Conservation (phyloP, 495 filamentous ascomycete species). For the Articulospora tetracladia region DNA sequence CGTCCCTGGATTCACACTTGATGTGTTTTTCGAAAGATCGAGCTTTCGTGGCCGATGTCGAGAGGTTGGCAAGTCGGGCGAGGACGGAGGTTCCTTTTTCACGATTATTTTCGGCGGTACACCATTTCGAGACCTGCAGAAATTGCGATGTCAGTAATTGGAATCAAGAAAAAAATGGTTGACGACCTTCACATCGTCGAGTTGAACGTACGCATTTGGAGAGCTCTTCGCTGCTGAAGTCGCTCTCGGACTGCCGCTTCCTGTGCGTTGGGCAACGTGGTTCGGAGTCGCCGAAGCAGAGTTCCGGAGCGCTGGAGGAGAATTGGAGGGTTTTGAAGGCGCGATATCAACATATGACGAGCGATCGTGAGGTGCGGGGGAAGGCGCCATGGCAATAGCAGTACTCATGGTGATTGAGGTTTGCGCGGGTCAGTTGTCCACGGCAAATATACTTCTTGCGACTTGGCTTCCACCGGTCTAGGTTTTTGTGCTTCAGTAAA, state of each 20-base stretch:
- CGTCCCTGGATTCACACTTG: conserved; percentile 44
- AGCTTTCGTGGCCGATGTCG: conserved; percentile 85
- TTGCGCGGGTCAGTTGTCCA: not conserved
- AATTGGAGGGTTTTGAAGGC: conserved; percentile 39
- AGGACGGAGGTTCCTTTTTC: conserved; percentile 91
- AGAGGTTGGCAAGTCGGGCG: conserved; percentile 69
- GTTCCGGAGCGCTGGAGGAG: conserved; percentile 32
- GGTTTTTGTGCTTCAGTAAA: conserved; percentile 14
- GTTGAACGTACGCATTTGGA: conserved; percentile 42
- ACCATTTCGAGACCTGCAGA: conserved; percentile 45
- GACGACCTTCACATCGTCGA: conserved; percentile 1
- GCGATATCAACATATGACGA: conserved; percentile 38
- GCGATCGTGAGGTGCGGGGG: conserved; percentile 55
- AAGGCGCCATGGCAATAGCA: conserved; percentile 56
- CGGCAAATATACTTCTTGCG: conserved; percentile 2
- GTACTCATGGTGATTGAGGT: conserved; percentile 46
- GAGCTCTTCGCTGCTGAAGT: conserved; percentile 31
- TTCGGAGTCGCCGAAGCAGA: conserved; percentile 37
- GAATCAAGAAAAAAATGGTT: not conserved
- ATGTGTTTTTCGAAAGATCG: conserved; percentile 77
- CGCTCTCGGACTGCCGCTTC: conserved; percentile 45
- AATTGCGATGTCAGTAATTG: conserved; percentile 18
- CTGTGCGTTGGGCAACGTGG: conserved; percentile 39
- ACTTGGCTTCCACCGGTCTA: conserved; percentile 1
- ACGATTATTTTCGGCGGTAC: conserved; percentile 79